Base-by-base conservation (phyloP, 306 rosid genomes). In the Adenanthera pavonina region DNA sequence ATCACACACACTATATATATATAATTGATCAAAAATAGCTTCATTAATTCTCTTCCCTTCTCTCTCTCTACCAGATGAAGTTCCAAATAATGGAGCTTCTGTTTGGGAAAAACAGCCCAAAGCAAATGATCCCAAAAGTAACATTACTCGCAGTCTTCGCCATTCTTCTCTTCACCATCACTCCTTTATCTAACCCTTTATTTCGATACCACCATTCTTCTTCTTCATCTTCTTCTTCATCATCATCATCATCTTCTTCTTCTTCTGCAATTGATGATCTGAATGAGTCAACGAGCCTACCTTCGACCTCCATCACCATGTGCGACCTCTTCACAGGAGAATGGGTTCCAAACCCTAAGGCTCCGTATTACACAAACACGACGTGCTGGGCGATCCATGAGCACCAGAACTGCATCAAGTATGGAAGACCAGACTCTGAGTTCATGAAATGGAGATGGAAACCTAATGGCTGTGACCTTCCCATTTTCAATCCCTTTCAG, bases 391-490 rank as follows among this genome's bases (percentile, higher is more conserved):
- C 93, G 19, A 91, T 95, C 13, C 93, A 89, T 70, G 97, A 95
- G 60, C 95, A 92, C 36, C 97, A 91, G 25, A 95, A 95, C 38
- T 95, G 98, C 75, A 86, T 91, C 69, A 92, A 91, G 48, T 90
- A 91, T 80, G 98, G 98, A 0, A 87, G 97, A 16, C 98, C 94
- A 0, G 98, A 95, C 51, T 71, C 91, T 1, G 97, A 93, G 8
- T 95, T 86, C 88, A 80, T 89, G 92, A 93, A 89, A 53, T 95
- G 98, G 98, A 86, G 83, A 49, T 95, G 98, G 98, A 91, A 89
- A 59, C 98, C 98, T 3, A 89, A 86, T 79, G 94, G 54, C 0
- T 95, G 98, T 71, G 92, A 92, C 0, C 86, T 95, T 0, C 97
- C 97, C 8, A 36, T 89, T 5, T 92, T 95, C 84, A 90, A 95